phyloP scores from a whole-genome alignment of 441 rosid genomes.

The Raphanus hybrid region DNA sequence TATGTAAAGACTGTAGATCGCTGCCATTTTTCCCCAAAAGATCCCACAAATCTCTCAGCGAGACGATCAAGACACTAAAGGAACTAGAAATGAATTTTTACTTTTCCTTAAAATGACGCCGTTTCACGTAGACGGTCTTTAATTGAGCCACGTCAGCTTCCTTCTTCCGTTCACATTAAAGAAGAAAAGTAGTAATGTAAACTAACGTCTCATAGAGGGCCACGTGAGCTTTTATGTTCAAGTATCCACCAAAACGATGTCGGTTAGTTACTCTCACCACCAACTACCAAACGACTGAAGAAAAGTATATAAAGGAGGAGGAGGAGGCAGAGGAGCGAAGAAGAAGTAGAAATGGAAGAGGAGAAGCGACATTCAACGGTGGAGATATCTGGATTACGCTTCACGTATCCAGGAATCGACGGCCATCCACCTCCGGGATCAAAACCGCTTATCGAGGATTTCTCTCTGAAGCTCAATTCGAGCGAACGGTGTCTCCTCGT shows the following conservation, averaged over 20 bases:
- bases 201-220: conserved; percentile 31
- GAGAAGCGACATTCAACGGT: conserved; percentile 53
- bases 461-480: conserved; percentile 59
- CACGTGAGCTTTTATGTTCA: conserved; percentile 24
- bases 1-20: conserved; percentile 85
- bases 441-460: conserved; percentile 72
- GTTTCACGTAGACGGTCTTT: not conserved
- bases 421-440: conserved; percentile 94
- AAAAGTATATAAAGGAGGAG: conserved; percentile 31
- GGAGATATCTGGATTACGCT: conserved; percentile 72
- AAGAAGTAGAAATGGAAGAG: conserved; percentile 44
- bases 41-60: no score
- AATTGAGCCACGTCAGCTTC: conserved; percentile 29
- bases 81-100: not conserved
- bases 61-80: conserved; percentile 22
- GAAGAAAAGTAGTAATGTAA: not conserved
- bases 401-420: conserved; percentile 96
- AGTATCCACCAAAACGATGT: conserved; percentile 20
- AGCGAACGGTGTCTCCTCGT: conserved; percentile 90
- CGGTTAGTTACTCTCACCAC: conserved; percentile 28
- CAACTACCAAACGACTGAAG: conserved; percentile 35
- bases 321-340: not conserved
- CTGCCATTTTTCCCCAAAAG: no score
- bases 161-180: not conserved
- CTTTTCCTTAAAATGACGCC: not conserved